phyloP scores from a whole-genome alignment of 345 rosid genomes.

The Citrus inodora region DNA sequence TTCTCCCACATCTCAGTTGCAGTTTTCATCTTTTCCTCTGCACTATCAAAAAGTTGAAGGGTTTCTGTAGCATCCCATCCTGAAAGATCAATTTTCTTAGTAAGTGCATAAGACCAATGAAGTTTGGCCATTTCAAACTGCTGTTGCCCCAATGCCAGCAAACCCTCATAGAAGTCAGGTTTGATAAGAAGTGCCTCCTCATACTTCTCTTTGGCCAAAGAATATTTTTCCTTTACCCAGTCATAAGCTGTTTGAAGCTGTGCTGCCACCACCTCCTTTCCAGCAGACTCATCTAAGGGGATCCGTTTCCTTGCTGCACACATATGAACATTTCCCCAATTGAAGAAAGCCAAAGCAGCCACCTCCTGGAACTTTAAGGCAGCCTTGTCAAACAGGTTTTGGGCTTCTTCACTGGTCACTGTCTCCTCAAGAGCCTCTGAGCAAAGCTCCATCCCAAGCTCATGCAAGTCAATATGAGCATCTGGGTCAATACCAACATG shows the following conservation, averaged over 20 bases:
- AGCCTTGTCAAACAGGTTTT: slow-evolving; percentile 82
- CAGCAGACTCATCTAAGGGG: slow-evolving; percentile 87
- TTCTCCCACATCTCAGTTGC: slow-evolving; percentile 99
- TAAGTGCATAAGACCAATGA: slow-evolving; percentile 81
- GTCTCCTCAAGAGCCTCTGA: slow-evolving; percentile 97
- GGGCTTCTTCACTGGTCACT: slow-evolving; percentile 90
- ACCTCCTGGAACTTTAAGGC: slow-evolving; percentile 96
- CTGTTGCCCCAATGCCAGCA: slow-evolving; percentile 92
- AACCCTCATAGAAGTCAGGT: slow-evolving; percentile 94
- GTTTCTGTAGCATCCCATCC: slow-evolving; percentile 81
- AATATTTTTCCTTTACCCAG: slow-evolving; percentile 89
- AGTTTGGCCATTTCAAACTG: slow-evolving; percentile 99
- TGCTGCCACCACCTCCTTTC: slow-evolving; percentile 51
- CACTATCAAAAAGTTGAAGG: slow-evolving; percentile 66
- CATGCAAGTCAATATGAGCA: slow-evolving; percentile 92
- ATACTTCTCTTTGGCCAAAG: slow-evolving; percentile 75
- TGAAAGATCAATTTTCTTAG: slow-evolving; percentile 74
- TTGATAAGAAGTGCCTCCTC: slow-evolving; percentile 77
- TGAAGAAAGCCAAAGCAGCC: slow-evolving; percentile 92
- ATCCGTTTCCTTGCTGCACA: slow-evolving; percentile 96
- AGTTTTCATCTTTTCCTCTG: slow-evolving; percentile 87
- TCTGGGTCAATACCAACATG: slow-evolving; percentile 94
- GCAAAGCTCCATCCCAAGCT: slow-evolving; percentile 98
- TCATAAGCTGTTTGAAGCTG: slow-evolving; percentile 88
- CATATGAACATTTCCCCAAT: slow-evolving; percentile 99